Evolutionary conservation across 768 basidiomycete species (phyloP), one percentile per base, ranked within the genome.

Genomic region (Pleurotus ostreatus): DNA sequence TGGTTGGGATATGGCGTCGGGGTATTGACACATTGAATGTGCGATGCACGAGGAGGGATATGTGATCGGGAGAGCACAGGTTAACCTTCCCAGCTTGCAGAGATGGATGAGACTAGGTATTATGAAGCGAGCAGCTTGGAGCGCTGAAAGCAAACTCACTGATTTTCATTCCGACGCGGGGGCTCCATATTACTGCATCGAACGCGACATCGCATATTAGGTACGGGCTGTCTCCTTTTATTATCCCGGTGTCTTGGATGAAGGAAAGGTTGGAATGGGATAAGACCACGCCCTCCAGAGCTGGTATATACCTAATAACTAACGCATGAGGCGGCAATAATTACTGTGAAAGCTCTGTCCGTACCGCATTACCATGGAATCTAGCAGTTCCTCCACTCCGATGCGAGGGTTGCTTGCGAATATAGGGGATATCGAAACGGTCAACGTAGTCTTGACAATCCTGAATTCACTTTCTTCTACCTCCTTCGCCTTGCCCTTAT

Each of bases 11-110:
- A 68, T 97, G 94, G 65, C 91, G 84, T 55, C 89, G 83, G 2
- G 95, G 94, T 70, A 98, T 94, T 16, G 95, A 95, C 15, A 91
- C 89, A 69, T 98, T 98, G 77, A 97, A 98, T 5, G 92, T 97
- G 22, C 85, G 84, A 63, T 94, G 91, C 2, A 94, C 78, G 34
- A 98, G 89, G 13, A 98, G 77, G 1, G 94, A 92, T 53, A 97
- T 77, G 63, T 98, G 95, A 65, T 95, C 94, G 1, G 94, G 93
- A 2, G 94, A 96, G 62, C 82, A 94, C 16, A 97, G 76, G 63
- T 83, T 95, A 51, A 97, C 80, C 63, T 84, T 89, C n/a, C 92
- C 94, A 57, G 79, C 94, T 95, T 60, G 22, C 55, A 40, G 11
- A 23, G 39, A 41, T 53, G 9, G 23, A 53, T 26, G 9, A 34